Evolutionary conservation across 2,329 filamentous ascomycete species (phyloP).

Genomic region (Daldinia sp.): DNA sequence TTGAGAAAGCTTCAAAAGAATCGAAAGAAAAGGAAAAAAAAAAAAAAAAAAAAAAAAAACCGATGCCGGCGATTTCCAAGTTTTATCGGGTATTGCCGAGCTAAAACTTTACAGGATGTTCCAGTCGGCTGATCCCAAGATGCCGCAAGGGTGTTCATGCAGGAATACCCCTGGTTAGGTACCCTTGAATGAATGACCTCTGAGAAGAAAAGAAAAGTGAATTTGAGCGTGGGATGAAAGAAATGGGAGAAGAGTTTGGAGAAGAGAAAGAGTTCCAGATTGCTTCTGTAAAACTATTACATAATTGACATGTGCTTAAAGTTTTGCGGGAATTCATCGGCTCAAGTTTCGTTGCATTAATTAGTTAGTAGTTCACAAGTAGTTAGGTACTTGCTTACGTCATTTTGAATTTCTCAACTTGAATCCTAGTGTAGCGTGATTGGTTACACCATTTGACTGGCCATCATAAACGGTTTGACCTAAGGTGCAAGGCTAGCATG

Average conservation of each 20-base stretch:
- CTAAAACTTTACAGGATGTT: constrained; percentile 3
- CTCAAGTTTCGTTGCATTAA: background rate
- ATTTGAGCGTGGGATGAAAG: constrained; percentile 9
- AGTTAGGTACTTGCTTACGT: constrained; percentile 5
- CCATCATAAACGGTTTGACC: too few relatives aligned
- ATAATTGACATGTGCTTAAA: constrained; percentile 15
- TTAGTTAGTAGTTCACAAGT: background rate
- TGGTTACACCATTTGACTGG: background rate
- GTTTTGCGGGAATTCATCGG: constrained; percentile 24
- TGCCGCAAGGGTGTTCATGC: constrained; percentile 21
- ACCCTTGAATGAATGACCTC: background rate
- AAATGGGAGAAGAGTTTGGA: background rate
- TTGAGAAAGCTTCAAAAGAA: constrained; percentile 2
- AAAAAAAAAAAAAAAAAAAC: too few relatives aligned
- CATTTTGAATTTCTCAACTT: background rate
- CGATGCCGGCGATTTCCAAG: constrained; percentile 20
- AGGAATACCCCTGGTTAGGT: constrained; percentile 1
- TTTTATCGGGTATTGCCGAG: constrained; percentile 32
- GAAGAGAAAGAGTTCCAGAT: background rate
- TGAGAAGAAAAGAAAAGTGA: background rate
- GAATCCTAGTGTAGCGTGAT: background rate
- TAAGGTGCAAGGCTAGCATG: background rate
- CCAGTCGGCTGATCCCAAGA: constrained; percentile 21
- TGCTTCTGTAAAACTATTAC: constrained; percentile 10
- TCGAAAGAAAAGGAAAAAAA: too few relatives aligned